Evolutionary conservation across 805 yeast genomes (phyloP), one percentile per base, ranked within the genome.

Genomic region (Candida tammaniensis): DNA sequence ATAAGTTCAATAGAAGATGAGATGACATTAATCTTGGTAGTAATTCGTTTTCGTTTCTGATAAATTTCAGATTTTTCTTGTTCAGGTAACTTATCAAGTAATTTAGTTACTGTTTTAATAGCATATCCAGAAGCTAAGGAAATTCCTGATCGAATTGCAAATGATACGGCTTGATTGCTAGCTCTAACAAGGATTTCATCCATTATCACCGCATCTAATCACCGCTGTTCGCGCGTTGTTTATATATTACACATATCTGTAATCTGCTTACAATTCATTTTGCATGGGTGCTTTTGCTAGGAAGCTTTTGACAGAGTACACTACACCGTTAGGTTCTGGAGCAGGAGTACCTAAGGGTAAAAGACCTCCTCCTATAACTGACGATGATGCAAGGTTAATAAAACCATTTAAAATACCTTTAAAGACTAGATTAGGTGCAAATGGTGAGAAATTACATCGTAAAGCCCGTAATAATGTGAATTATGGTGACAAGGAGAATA

Each of bases 91-190:
- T 59, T 56, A 13, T 72, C 80, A 27, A 83, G 59, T 38, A 81
- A 68, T 32, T 70, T 57, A 20, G 76, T 55, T n/a, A 83, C 74
- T 1, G 82, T 76, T 38, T 74, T 77, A 26, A 83, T 68, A 15
- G 89, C 88, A 57, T 76, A 84, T 0, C 82, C 76, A 0, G 88
- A 77, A 0, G 89, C 93, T 14, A 84, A 46, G 2, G 87, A 78
- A 20, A 84, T 74, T 0, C 93, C 87, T 1, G 89, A 82, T 37
- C 82, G 66, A 17, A 84, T 76, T 7, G 89, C 94, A 58, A 84
- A 80, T 2, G 86, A 73, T n/a, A 84, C 84, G 1, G 86, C 85
- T 44, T 83, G 88, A 32, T 76, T 76, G 19, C 88, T 83, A 3
- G 93, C 93, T 57, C 62, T 67, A 19, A 66, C 58, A 7, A 68